phyloP scores from a whole-genome alignment of 2,329 filamentous ascomycete species.

The Elsinoe australis region DNA sequence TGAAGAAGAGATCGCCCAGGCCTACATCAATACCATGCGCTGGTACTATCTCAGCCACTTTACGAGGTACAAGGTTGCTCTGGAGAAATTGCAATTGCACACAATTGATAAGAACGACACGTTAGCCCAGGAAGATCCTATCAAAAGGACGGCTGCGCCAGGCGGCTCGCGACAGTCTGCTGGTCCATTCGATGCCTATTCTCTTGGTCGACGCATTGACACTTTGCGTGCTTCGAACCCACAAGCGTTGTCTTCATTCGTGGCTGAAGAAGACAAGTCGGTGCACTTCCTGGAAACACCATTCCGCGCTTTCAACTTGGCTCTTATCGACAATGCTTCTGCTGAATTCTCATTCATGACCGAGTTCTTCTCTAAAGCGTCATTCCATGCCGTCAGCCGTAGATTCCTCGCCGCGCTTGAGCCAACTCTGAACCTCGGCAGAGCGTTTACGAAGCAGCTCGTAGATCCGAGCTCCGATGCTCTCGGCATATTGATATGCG shows the following conservation, averaged over 20 bases:
- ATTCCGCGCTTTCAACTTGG: constrained; percentile 91
- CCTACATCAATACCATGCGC: constrained; percentile 96
- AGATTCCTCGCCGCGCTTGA: constrained; percentile 86
- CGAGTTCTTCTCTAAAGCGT: constrained; percentile 76
- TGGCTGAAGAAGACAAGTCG: constrained; percentile 81
- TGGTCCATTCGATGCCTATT: constrained; percentile 76
- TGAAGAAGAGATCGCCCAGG: constrained; percentile 80
- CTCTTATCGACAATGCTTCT: constrained; percentile 85
- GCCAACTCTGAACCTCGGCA: constrained; percentile 78
- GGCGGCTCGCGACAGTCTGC: constrained; percentile 46
- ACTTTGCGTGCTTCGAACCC: constrained; percentile 66
- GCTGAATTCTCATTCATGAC: constrained; percentile 93
- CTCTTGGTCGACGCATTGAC: constrained; percentile 77
- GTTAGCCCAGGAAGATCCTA: constrained; percentile 59
- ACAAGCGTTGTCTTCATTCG: constrained; percentile 72
- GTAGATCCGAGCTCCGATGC: constrained; percentile 73
- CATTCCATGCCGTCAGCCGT: constrained; percentile 67
- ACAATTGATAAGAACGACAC: constrained; percentile 74
- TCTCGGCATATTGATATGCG: constrained; percentile 80
- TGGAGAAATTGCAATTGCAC: constrained; percentile 80
- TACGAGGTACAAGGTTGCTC: constrained; percentile 71
- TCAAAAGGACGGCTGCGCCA: constrained; percentile 42
- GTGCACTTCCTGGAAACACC: constrained; percentile 83
- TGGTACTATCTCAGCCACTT: constrained; percentile 98
- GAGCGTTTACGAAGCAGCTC: constrained; percentile 65